Conservation (phyloP, 2,329 filamentous ascomycete genomes). For the Teratosphaeria epicoccoides region DNA sequence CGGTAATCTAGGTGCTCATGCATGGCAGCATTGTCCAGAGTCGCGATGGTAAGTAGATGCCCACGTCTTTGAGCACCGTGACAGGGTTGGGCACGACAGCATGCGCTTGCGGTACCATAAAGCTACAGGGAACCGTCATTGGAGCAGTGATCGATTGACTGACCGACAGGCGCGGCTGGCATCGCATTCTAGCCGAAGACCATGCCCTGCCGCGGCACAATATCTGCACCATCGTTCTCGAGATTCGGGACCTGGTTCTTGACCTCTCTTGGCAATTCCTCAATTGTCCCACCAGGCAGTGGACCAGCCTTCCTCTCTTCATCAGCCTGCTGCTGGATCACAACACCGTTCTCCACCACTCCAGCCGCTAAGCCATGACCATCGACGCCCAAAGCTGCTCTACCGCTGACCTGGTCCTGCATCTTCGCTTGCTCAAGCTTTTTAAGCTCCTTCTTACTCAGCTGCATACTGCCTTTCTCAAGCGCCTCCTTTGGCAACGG, state of each 20-base stretch:
- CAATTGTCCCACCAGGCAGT: slow-evolving; percentile 19
- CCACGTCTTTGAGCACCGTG: too few species aligned
- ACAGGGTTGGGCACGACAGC: too few species aligned
- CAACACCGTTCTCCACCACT: neutral
- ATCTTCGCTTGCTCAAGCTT: slow-evolving; percentile 17
- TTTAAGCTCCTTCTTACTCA: slow-evolving; percentile 24
- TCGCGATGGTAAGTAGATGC: too few species aligned
- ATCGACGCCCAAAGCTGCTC: neutral
- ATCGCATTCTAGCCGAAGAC: slow-evolving; percentile 32
- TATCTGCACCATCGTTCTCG: slow-evolving; percentile 16
- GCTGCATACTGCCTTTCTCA: slow-evolving; percentile 24
- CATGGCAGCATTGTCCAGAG: too few species aligned
- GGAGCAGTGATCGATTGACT: too few species aligned
- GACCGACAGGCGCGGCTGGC: too few species aligned
- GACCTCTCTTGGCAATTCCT: slow-evolving; percentile 10
- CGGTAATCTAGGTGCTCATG: too few species aligned
- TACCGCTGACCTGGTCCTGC: neutral
- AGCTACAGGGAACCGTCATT: too few species aligned
- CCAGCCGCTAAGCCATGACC: neutral
- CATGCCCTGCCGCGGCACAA: slow-evolving; percentile 35
- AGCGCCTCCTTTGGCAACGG: slow-evolving; percentile 76
- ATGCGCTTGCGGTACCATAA: too few species aligned
- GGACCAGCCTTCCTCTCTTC: slow-evolving; percentile 20
- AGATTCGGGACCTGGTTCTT: slow-evolving; percentile 9
- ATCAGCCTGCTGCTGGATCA: slow-evolving; percentile 17